phyloP scores from a whole-genome alignment of 2,329 filamentous ascomycete genomes.

The Phialophora expanda region DNA sequence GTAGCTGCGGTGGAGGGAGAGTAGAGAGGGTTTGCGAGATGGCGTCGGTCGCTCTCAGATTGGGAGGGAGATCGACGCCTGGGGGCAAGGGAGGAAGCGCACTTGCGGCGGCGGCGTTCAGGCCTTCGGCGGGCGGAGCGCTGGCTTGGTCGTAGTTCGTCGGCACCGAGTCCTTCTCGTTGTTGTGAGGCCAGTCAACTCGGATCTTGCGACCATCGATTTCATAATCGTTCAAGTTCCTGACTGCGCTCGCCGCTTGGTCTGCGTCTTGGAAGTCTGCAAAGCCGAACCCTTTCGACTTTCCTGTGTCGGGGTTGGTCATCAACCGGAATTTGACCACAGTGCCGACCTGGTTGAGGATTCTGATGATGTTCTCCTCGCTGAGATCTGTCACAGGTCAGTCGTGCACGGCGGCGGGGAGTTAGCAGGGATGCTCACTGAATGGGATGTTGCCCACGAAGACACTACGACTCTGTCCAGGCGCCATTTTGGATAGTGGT shows the following conservation, averaged over 20 bases:
- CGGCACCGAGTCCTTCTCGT: slow-evolving; percentile 70
- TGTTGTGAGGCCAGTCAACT: slow-evolving; percentile 95
- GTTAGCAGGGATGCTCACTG: slow-evolving; percentile 66
- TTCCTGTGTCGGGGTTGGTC: slow-evolving; percentile 92
- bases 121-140: slow-evolving; percentile 42
- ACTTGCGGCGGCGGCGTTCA: slow-evolving; percentile 42
- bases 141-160: slow-evolving; percentile 55
- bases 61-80: slow-evolving; percentile 81
- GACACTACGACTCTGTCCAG: slow-evolving; percentile 52
- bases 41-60: slow-evolving; percentile 82
- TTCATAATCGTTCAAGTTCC: slow-evolving; percentile 94
- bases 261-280: slow-evolving; percentile 94
- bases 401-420: slow-evolving; percentile 3
- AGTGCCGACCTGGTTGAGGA: slow-evolving; percentile 86
- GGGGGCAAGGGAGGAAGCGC: slow-evolving; percentile 78
- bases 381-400: slow-evolving; percentile 71
- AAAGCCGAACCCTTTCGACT: slow-evolving; percentile 95
- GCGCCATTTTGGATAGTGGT: slow-evolving; percentile 45
- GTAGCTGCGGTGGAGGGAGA: slow-evolving; percentile 82
- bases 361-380: slow-evolving; percentile 94
- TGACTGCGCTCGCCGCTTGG: slow-evolving; percentile 88
- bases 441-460: slow-evolving; percentile 66
- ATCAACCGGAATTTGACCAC: slow-evolving; percentile 92
- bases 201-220: slow-evolving; percentile 92
- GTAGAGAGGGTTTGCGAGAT: slow-evolving; percentile 90